A percentile compares a stretch with the other conserved stretches of the same genome.
phyloP scores from a whole-genome alignment of 305 asterid species.

The Striga hermonthica region DNA sequence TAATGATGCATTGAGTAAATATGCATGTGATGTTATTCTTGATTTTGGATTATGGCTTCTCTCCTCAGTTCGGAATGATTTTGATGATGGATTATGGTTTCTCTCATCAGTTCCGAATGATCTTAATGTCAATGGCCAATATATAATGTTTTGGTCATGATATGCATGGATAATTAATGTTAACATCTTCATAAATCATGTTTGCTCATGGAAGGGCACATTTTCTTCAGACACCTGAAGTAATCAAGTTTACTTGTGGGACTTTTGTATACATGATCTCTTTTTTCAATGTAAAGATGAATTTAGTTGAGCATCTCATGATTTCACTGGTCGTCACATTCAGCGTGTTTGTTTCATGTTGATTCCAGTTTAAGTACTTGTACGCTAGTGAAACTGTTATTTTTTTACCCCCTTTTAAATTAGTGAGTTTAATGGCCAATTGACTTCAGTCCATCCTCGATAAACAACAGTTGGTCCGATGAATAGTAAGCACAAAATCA shows the following conservation, averaged over 20 bases:
- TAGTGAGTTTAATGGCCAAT: neutral
- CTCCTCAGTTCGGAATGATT: too few species aligned
- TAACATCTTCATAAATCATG: conserved; percentile 5
- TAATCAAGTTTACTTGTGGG: neutral
- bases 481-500: neutral
- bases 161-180: neutral
- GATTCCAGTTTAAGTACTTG: neutral
- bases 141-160: neutral
- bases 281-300: neutral
- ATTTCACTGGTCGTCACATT: neutral
- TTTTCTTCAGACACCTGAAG: neutral
- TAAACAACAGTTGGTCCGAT: neutral
- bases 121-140: neutral
- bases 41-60: conserved; percentile 9
- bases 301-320: neutral
- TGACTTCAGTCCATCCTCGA: neutral
- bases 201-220: neutral
- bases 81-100: too few species aligned
- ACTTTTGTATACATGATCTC: too few species aligned
- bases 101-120: neutral
- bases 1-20: too few species aligned
- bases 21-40: too few species aligned
- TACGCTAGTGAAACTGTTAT: neutral
- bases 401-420: neutral
- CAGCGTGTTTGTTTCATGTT: neutral